Evolutionary conservation across 75 land plant genomes (phyloP), one percentile per base, ranked within the genome.

Genomic region (Pseudotsuga menziesii): DNA sequence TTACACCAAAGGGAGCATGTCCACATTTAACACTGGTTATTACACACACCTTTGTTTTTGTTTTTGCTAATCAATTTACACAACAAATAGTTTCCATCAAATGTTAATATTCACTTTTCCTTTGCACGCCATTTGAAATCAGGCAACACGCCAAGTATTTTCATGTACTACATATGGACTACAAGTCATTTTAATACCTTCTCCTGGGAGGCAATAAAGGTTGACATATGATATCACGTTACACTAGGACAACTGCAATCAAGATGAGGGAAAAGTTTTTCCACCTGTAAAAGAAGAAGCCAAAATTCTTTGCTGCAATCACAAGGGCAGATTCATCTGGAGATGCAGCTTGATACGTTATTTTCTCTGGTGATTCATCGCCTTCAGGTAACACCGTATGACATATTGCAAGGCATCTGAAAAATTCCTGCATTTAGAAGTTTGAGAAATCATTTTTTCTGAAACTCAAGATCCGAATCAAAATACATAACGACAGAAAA

Each of bases 311-410:
- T 11, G 98, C 98, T 58, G 99, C 99, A 63, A 82, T 80, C 17
- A 97, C 99, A 80, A 97, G 91, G 57, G 99, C 99, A 82, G 98
- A 89, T 72, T 97, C 99, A 83, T 97, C 99, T 6, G 99, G 99
- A 57, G 99, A 97, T 72, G 99, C 99, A 85, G 99, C 99, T 82
- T 97, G 99, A 79, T 97, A 97, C 32, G 75, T 73, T 35, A 95
- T 87, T 74, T 89, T 94, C 55, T 97, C 99, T 15, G 99, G 98
- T 13, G 89, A 80, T 67, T 97, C 98, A 58, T 88, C 92, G 67
- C 99, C 99, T 91, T 97, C 99, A 58, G 99, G 95, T 70, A 97
- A 93, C 57, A 97, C 99, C 76, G 99, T 97, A 78, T 97, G 99
- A 75, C 99, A 97, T 69, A 97, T 86, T 57, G 99, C 99, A 82